Base-by-base conservation (phyloP, 2,329 filamentous ascomycete genomes). In the Arthrobotrys musiformis region DNA sequence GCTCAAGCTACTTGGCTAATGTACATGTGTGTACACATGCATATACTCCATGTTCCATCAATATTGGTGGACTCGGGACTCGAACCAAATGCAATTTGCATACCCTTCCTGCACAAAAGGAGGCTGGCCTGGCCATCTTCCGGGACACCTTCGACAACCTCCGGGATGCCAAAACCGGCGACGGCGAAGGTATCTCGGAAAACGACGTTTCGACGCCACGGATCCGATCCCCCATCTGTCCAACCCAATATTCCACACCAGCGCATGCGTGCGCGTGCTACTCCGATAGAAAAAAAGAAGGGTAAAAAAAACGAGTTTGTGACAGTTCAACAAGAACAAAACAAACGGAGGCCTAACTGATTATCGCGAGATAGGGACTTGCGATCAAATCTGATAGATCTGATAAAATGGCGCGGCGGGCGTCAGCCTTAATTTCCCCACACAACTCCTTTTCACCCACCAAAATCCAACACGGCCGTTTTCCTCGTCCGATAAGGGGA, bases 321-420 rank as follows among this genome's bases (percentile, higher is more conserved):
- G 30, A 40, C 54, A 24, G 54, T 37, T 58, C 54, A 58, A 40
- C 35, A 19, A 58, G 30, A 33, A 44, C 33, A 58, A 64, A 56
- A 54, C 22, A 66, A 52, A 30, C 15, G 30, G 17, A 52, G n/a
- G 44, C 26, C 11, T 44, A n/a, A 50, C 58, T 48, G 68, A 72
- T 72, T 72, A 72, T 72, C 67, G 48, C 50, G 33, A 52, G 62
- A 68, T 62, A 62, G 19, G 24, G 30, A 74, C 60, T 24, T 4
- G 37, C 62, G n/a, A 68, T 68, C 63, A 58, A 62, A 76, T 76
- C 72, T 69, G 72, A 76, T 76, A 69, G 56, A 76, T 76, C 72
- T 69, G 72, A 76, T 76, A 76, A 69, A 30, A 52, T 15, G 56
- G 62, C 70, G 54, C 37, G 70, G 62, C 63, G 40, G n/a, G 37